Conservation (phyloP, 306 rosid species). For the Prunus mira region DNA sequence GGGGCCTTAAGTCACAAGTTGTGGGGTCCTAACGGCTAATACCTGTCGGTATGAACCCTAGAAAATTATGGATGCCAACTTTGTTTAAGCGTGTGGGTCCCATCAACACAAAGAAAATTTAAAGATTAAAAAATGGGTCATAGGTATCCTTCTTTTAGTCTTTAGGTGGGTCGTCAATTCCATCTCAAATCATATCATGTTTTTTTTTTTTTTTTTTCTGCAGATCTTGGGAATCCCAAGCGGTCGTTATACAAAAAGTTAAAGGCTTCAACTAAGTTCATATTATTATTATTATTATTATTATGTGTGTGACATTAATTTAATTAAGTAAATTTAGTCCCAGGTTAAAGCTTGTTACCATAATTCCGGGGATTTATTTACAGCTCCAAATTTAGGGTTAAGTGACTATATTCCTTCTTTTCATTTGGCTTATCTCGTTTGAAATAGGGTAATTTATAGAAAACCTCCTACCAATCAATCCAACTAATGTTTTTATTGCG, state of each 20-base stretch:
- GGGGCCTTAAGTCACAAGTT: constrained; percentile 28
- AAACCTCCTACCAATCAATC: no score
- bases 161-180: constrained; percentile 86
- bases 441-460: no score
- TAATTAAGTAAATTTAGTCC: no score
- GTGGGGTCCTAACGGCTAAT: constrained; percentile 71
- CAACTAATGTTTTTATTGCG: no score
- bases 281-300: not conserved
- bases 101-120: constrained; percentile 24
- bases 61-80: constrained; percentile 72
- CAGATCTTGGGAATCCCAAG: constrained; percentile 82
- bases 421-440: no score
- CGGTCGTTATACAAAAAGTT: constrained; percentile 42
- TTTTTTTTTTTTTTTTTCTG: constrained; percentile 17
- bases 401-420: no score
- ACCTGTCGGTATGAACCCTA: constrained; percentile 50
- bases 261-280: constrained; percentile 24
- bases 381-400: no score
- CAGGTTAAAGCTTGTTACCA: no score
- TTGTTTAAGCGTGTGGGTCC: constrained; percentile 84
- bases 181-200: constrained; percentile 59
- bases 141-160: constrained; percentile 22
- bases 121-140: constrained; percentile 24
- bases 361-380: no score
- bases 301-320: no score